phyloP scores from a whole-genome alignment of 192 early-diverging fungal genomes.

The Kappamyces sp. region DNA sequence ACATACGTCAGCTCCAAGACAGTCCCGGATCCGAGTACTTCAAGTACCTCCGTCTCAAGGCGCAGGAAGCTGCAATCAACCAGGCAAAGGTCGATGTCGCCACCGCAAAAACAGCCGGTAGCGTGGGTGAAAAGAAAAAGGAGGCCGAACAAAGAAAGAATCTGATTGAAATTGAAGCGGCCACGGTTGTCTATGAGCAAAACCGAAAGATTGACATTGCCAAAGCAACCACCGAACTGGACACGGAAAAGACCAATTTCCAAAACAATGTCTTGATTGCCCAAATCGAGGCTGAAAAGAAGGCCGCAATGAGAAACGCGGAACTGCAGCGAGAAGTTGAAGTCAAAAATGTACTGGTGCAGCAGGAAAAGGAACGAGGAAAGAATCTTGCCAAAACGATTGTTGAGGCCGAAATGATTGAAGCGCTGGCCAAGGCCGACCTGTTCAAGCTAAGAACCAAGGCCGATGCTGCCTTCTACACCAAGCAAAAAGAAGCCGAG shows the following conservation, averaged over 20 bases:
- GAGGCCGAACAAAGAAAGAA: constrained; percentile 41
- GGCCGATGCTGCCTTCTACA: constrained; percentile 30
- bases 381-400: constrained; percentile 37
- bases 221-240: constrained; percentile 33
- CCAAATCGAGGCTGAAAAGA: constrained; percentile 46
- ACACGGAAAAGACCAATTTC: constrained; percentile 28
- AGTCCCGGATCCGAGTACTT: constrained; percentile 50
- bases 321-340: constrained; percentile 46
- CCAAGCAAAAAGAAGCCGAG: constrained; percentile 42
- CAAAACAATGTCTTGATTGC: constrained; percentile 37
- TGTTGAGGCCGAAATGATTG: constrained; percentile 39
- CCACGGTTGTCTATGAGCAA: constrained; percentile 43
- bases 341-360: constrained; percentile 31
- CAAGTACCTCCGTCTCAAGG: constrained; percentile 43
- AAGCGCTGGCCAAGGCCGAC: constrained; percentile 35
- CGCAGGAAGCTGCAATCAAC: constrained; percentile 49
- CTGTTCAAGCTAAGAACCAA: constrained; percentile 31
- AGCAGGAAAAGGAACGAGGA: constrained; percentile 41
- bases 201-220: constrained; percentile 35
- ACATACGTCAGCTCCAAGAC: constrained; percentile 49
- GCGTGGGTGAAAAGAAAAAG: constrained; percentile 48
- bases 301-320: constrained; percentile 26
- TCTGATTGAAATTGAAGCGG: constrained; percentile 33
- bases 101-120: constrained; percentile 36
- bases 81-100: constrained; percentile 57